Percentiles rank a stretch among this genome's conserved stretches.
These are phyloP conservation scores for Iberis amara DNA, from an alignment of 441 rosid genomes.

Conservation along the genomic window DNA sequence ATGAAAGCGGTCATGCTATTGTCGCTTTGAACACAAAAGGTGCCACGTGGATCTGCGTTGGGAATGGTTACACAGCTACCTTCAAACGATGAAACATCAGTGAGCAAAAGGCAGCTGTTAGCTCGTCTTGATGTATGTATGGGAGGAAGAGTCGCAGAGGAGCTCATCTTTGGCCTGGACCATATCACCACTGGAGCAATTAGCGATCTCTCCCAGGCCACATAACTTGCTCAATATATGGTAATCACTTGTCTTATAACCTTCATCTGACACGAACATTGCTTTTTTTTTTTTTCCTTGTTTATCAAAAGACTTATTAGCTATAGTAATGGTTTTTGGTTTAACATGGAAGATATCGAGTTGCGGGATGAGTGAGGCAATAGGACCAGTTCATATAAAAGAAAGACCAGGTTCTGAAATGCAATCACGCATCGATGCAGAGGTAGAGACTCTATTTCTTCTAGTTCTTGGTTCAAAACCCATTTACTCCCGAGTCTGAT, in stretches of 20 bases:
- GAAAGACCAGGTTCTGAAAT: constrained; percentile 93
- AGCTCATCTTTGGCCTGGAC: constrained; percentile 90
- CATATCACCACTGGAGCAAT: constrained; percentile 92
- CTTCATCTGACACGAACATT: not conserved
- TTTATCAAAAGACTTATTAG: constrained; percentile 4
- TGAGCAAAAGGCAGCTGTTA: constrained; percentile 88
- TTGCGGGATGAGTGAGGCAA: constrained; percentile 93
- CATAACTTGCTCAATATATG: constrained; percentile 97
- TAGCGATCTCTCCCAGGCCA: constrained; percentile 84
- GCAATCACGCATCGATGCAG: constrained; percentile 95
- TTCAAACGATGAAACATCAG: constrained; percentile 85
- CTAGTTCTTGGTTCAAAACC: not conserved
- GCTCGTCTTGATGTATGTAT: constrained; percentile 98
- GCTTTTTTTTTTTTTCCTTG: not conserved
- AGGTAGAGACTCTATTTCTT: constrained; percentile 38
- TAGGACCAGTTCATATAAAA: constrained; percentile 91
- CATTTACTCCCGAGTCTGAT: not conserved
- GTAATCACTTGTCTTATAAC: constrained; percentile 34
- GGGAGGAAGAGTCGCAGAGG: constrained; percentile 99
- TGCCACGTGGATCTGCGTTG: constrained; percentile 94
- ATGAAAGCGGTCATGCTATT: constrained; percentile 98
- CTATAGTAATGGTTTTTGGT: constrained; percentile 12
- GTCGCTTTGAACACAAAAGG: constrained; percentile 86
- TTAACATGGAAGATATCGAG: constrained; percentile 55
- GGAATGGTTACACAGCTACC: constrained; percentile 99